Evolutionary conservation across 1,284 basidiomycete species (phyloP), one percentile per base, ranked within the genome.

Genomic region (Mycena sp.): DNA sequence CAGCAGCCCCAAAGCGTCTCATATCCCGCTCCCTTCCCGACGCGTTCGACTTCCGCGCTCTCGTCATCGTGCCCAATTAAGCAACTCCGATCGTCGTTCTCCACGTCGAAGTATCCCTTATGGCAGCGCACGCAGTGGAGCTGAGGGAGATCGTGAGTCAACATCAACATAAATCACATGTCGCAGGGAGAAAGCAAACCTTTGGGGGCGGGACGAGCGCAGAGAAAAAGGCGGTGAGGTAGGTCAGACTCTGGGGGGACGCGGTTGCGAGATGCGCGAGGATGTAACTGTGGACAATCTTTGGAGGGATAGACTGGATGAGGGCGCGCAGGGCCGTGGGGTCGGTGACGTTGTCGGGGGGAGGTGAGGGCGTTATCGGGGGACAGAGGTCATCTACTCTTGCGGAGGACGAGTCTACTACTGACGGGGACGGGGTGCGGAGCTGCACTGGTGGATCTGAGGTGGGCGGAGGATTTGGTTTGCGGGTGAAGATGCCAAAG

Each of bases 71-170:
- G 81, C 1, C 77, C 77, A 4, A 92, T 82, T 11, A 84, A 77
- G 71, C 87, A 88, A 58, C 80, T 80, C 25, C 80, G 76, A 65
- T 87, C 85, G 7, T 71, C 75, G 67, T 89, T 88, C 65, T 88
- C 86, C 5, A 88, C 75, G 0, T 85, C 85, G 64, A 82, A 85
- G 65, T 80, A 89, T 60, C 78, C 80, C 55, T 85, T 83, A 74
- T 93, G 91, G 73, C 91, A 93, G 3, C 91, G 83, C 23, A 87
- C 82, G 63, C 91, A 93, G 69, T 93, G 91, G 17, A 90, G 77
- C 46, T 78, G 76, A 3, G n/a, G n/a, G n/a, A n/a, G n/a, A n/a
- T n/a, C n/a, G n/a, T n/a, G n/a, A n/a, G n/a, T n/a, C n/a, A n/a
- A n/a, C n/a, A n/a, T n/a, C n/a, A n/a, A n/a, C n/a, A n/a, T n/a